Percentiles rank a stretch among this genome's conserved stretches.
These are phyloP conservation scores for Bipolaris oryzae DNA, from an alignment of 2,329 filamentous ascomycete species.

Conservation along the genomic window DNA sequence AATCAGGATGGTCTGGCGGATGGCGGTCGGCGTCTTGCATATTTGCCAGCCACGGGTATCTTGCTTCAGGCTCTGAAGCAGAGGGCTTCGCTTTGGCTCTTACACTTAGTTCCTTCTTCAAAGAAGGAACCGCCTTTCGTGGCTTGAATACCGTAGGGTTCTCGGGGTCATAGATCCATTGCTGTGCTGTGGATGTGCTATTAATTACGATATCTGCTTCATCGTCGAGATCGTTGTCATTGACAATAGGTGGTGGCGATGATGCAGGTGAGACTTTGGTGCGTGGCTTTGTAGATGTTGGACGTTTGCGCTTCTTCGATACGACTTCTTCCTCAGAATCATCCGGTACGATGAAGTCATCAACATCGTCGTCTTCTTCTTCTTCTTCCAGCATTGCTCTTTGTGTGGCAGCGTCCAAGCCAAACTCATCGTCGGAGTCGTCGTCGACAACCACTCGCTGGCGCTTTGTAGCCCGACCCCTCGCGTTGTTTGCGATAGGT, in stretches of 20 bases:
- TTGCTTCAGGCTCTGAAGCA: constrained; percentile 79
- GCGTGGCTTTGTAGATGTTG: constrained; percentile 66
- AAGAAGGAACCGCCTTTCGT: constrained; percentile 45
- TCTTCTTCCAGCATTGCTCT: constrained; percentile 63
- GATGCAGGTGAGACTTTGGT: constrained; percentile 58
- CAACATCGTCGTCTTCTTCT: constrained; percentile 79
- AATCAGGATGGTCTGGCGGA: constrained; percentile 79
- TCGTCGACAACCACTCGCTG: constrained; percentile 68
- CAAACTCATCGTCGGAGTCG: constrained; percentile 70
- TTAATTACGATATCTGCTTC: constrained; percentile 62
- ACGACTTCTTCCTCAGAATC: constrained; percentile 74
- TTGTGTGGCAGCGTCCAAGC: constrained; percentile 62
- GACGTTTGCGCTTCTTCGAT: constrained; percentile 73
- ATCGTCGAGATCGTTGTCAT: constrained; percentile 56
- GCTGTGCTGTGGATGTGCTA: constrained; percentile 72
- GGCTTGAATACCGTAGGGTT: constrained; percentile 59
- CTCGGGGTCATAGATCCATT: constrained; percentile 78
- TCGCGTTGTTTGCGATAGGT: constrained; percentile 55
- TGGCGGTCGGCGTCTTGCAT: constrained; percentile 84
- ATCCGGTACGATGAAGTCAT: constrained; percentile 86
- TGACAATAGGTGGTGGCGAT: constrained; percentile 45
- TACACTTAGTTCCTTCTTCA: constrained; percentile 40
- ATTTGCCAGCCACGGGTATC: constrained; percentile 90
- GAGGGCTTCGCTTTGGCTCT: constrained; percentile 69
- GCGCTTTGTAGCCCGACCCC: constrained; percentile 59